phyloP scores from a whole-genome alignment of 1,284 basidiomycete genomes.

The Austroboletus niveus region DNA sequence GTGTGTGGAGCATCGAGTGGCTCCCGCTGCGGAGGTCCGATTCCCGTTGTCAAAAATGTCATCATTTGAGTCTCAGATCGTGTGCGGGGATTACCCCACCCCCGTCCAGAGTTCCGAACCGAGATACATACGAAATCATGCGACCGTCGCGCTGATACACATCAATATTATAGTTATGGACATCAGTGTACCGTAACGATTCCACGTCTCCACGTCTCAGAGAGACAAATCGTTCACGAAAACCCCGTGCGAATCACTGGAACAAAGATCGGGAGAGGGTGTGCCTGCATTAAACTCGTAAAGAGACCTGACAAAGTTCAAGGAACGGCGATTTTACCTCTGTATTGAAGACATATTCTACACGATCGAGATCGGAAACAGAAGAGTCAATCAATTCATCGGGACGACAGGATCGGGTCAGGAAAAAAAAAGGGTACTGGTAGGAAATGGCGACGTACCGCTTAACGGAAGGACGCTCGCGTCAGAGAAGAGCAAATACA shows the following conservation, averaged over 20 bases:
- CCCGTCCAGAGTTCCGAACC: too few species aligned
- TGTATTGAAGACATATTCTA: constrained; percentile 93
- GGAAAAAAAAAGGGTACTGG: background rate
- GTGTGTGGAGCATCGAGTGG: too few species aligned
- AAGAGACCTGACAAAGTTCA: constrained; percentile 39
- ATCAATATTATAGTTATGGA: too few species aligned
- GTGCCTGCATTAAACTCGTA: constrained; percentile 44
- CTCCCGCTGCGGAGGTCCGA: too few species aligned
- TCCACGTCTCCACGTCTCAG: background rate
- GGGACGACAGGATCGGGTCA: background rate
- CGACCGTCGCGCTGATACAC: too few species aligned
- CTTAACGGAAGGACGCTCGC: constrained; percentile 68
- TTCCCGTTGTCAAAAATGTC: too few species aligned
- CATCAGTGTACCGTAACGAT: too few species aligned
- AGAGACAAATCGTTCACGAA: constrained; percentile 29
- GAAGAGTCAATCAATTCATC: background rate
- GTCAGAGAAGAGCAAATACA: constrained; percentile 88
- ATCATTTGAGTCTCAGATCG: too few species aligned
- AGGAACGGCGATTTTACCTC: constrained; percentile 53
- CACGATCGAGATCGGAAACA: background rate
- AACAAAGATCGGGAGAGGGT: constrained; percentile 65
- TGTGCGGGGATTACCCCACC: too few species aligned
- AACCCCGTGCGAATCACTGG: constrained; percentile 54
- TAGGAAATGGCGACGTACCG: constrained; percentile 45
- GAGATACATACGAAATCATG: too few species aligned